Conservation (phyloP, 805 yeast species). For the Peterozyma toletana region DNA sequence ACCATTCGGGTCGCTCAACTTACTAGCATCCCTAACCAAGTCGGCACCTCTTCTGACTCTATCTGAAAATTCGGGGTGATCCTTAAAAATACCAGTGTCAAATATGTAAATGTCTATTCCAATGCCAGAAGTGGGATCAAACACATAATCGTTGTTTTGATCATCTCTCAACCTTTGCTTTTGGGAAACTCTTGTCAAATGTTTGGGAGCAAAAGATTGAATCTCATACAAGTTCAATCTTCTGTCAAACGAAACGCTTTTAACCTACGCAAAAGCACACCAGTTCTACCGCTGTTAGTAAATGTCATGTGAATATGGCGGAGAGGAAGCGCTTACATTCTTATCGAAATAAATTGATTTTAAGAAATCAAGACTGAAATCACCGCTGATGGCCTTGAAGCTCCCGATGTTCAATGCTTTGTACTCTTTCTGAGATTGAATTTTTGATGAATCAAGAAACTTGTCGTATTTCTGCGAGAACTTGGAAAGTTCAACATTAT, state of each 20-base stretch:
- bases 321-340: neutral
- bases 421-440: neutral
- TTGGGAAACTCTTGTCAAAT: slow-evolving; percentile 34
- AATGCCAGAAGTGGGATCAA: slow-evolving; percentile 33
- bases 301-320: neutral
- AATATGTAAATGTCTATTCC: slow-evolving; percentile 29
- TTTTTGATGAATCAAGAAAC: neutral
- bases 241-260: slow-evolving; percentile 28
- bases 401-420: slow-evolving; percentile 15
- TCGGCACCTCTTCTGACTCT: slow-evolving; percentile 36
- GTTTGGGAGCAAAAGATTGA: slow-evolving; percentile 35
- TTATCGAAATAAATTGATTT: slow-evolving; percentile 26
- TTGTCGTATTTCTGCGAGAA: neutral
- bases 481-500: neutral
- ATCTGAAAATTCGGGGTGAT: slow-evolving; percentile 35
- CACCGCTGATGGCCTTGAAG: slow-evolving; percentile 28
- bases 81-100: slow-evolving; percentile 29
- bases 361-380: slow-evolving; percentile 22
- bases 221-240: slow-evolving; percentile 26
- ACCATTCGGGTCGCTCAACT: slow-evolving; percentile 29
- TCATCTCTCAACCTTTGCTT: slow-evolving; percentile 14
- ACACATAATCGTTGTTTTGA: slow-evolving; percentile 29
- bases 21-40: slow-evolving; percentile 28
- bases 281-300: too few relatives aligned
- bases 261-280: slow-evolving; percentile 13